Evolutionary conservation across 352 stramenopile species (phyloP).

Genomic region (Pythium rishiriense): DNA sequence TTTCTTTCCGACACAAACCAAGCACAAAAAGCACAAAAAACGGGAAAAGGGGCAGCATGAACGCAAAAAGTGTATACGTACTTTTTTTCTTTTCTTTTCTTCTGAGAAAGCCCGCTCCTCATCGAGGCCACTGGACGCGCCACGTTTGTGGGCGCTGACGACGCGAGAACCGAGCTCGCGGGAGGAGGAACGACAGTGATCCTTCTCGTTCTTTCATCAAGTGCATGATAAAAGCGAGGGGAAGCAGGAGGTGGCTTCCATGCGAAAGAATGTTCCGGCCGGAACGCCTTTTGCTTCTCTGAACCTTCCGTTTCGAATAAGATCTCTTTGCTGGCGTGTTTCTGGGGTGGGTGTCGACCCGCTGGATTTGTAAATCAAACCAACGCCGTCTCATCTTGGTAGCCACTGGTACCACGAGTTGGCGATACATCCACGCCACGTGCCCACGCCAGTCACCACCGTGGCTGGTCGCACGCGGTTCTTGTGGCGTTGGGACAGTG

Average conservation of each 20-base stretch:
- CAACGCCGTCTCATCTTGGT: not conserved
- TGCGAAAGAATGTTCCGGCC: slow-evolving; percentile 13
- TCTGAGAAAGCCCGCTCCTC: slow-evolving; percentile 3
- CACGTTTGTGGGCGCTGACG: not conserved
- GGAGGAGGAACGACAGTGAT: not conserved
- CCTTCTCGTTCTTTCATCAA: not conserved
- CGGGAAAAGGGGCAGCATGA: slow-evolving; percentile 3
- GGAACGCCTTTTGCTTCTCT: slow-evolving; percentile 4
- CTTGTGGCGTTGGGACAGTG: not conserved
- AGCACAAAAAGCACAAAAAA: slow-evolving; percentile 6
- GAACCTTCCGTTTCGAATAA: slow-evolving; percentile 21
- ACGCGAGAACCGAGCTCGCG: not conserved
- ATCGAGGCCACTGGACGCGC: not conserved
- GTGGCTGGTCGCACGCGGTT: not conserved
- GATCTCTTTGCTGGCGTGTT: slow-evolving; percentile 15
- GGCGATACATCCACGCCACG: slow-evolving; percentile 1
- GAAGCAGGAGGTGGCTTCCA: too few relatives aligned
- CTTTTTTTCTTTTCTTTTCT: slow-evolving; percentile 1
- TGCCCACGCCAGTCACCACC: not conserved
- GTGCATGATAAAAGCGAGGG: too few relatives aligned
- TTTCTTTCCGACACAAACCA: not conserved
- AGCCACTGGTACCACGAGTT: slow-evolving; percentile 1
- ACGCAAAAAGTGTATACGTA: slow-evolving; percentile 17
- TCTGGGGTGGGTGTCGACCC: too few relatives aligned
- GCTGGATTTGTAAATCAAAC: not conserved